These are phyloP conservation scores for Eutrema yunnanense DNA, from an alignment of 345 rosid species.

Conservation along the genomic window DNA sequence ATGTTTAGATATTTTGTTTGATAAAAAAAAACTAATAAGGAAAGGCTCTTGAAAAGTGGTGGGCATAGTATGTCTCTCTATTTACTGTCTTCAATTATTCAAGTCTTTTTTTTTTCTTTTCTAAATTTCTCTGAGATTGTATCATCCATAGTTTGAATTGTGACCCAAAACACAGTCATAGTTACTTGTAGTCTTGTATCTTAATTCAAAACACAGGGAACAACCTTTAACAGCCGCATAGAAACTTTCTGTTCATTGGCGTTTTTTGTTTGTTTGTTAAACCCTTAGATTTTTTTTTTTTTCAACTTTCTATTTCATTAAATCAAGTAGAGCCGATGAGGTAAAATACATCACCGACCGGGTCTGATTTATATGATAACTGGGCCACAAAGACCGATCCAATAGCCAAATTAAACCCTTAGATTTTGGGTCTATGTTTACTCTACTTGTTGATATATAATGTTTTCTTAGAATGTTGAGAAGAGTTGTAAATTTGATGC, in stretches of 20 bases:
- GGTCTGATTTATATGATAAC: no score
- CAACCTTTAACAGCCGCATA: not conserved
- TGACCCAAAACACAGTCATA: not conserved
- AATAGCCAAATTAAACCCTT: no score
- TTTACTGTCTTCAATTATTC: slow-evolving; percentile 27
- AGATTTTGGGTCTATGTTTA: not conserved
- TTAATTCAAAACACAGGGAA: not conserved
- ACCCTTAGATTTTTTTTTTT: no score
- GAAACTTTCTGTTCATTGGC: not conserved
- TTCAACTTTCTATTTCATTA: no score
- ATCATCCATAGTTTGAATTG: slow-evolving; percentile 10
- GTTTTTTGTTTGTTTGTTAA: no score
- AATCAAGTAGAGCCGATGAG: no score
- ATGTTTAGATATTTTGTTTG: not conserved
- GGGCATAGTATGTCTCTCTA: slow-evolving; percentile 26
- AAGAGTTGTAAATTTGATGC: not conserved
- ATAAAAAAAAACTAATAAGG: not conserved
- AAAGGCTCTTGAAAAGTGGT: slow-evolving; percentile 15
- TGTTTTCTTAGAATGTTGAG: not conserved
- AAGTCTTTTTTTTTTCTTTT: not conserved
- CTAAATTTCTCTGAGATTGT: not conserved
- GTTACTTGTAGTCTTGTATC: not conserved
- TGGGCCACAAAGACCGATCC: no score
- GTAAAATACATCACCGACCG: no score
- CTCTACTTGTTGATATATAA: not conserved